Evolutionary conservation across 768 basidiomycete genomes (phyloP).

Genomic region (Neoboletus magnificus): DNA sequence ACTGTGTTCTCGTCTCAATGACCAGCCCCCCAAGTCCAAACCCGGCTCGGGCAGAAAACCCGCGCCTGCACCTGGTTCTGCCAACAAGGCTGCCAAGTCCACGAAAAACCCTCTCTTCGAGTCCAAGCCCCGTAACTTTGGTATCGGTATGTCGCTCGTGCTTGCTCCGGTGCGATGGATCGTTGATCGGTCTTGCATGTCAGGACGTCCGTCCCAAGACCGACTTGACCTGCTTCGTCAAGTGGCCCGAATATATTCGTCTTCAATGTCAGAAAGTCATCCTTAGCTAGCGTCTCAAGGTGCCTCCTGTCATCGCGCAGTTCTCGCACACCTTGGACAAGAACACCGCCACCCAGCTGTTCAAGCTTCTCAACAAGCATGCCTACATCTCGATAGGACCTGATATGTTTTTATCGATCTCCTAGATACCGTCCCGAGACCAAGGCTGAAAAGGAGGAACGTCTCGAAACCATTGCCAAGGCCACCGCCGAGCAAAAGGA

Average conservation of each 20-base stretch:
- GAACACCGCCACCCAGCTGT: constrained; percentile 97
- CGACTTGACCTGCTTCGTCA: constrained; percentile 96
- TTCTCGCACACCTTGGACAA: constrained; percentile 98
- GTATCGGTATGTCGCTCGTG: constrained; percentile 69
- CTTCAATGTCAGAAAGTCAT: constrained; percentile 99
- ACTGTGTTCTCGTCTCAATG: constrained; percentile 78
- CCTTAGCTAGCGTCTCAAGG: constrained; percentile 95
- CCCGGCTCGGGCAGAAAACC: constrained; percentile 77
- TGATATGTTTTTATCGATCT: background rate
- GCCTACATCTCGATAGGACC: background rate
- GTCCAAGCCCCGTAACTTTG: constrained; percentile 86
- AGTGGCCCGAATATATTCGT: constrained; percentile 98
- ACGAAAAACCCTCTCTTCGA: constrained; percentile 98
- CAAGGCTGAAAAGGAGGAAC: constrained; percentile 96
- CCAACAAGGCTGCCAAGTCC: constrained; percentile 66
- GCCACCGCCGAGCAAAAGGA: constrained; percentile 80
- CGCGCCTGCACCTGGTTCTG: constrained; percentile 79
- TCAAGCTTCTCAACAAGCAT: constrained; percentile 95
- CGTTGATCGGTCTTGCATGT: constrained; percentile 44
- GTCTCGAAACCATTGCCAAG: constrained; percentile 74
- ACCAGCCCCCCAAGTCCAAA: constrained; percentile 79
- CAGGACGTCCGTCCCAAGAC: constrained; percentile 88
- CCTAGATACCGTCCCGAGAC: constrained; percentile 78
- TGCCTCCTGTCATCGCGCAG: constrained; percentile 96
- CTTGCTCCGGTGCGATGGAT: background rate